Conservation (phyloP, 164 flowering plant genomes). For the Magnolia kwangsiensis region DNA sequence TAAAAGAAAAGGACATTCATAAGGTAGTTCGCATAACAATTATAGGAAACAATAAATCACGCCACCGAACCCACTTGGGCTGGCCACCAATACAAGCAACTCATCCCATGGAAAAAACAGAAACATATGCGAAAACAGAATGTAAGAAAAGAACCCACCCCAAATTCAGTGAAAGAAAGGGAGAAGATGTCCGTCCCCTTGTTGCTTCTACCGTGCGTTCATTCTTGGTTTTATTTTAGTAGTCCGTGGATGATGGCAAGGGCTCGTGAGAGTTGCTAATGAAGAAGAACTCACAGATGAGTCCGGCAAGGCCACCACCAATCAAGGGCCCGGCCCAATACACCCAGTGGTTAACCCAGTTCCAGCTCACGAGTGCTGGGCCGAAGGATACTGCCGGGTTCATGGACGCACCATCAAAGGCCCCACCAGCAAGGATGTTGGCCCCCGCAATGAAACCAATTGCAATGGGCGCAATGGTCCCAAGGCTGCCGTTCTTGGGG, state of each 20-base stretch:
- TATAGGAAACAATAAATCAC: too few relatives aligned
- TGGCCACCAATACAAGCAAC: too few relatives aligned
- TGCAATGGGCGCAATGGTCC: slow-evolving; percentile 47
- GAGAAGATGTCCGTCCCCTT: neutral
- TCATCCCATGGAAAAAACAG: too few relatives aligned
- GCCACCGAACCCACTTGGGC: too few relatives aligned
- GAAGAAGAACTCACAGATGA: slow-evolving; percentile 36
- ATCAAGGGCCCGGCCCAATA: slow-evolving; percentile 57
- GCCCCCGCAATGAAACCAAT: slow-evolving; percentile 54
- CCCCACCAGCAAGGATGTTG: slow-evolving; percentile 48
- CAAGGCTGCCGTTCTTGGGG: slow-evolving; percentile 45
- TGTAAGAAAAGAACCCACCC: too few relatives aligned
- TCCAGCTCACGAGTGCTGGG: slow-evolving; percentile 47
- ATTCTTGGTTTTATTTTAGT: slow-evolving; percentile 3
- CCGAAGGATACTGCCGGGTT: slow-evolving; percentile 55
- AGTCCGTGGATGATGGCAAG: slow-evolving; percentile 27
- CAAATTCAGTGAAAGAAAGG: neutral
- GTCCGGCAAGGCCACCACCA: slow-evolving; percentile 44
- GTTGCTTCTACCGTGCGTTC: neutral
- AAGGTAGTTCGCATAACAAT: too few relatives aligned
- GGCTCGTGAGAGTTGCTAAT: slow-evolving; percentile 37
- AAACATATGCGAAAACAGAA: too few relatives aligned
- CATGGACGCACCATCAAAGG: slow-evolving; percentile 52
- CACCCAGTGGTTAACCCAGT: slow-evolving; percentile 51
- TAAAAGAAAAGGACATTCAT: too few relatives aligned